Base-by-base conservation (phyloP, 768 basidiomycete genomes). In the Collybia nuda region DNA sequence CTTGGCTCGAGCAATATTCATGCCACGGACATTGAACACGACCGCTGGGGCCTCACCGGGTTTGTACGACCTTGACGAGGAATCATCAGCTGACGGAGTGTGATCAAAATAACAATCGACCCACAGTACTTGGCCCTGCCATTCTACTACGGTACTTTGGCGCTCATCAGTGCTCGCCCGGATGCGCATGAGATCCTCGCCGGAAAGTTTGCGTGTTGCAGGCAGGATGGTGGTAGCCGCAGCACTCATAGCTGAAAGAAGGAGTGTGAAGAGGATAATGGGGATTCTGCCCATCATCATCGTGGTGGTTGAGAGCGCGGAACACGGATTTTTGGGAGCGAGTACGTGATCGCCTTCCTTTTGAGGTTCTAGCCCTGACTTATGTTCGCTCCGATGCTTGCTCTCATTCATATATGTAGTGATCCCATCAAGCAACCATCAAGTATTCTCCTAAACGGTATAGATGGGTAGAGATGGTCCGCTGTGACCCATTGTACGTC, bases 71-170 rank as follows among this genome's bases (percentile, higher is more conserved):
- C 57, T 61, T 18, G 24, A 15, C 17, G 37, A 28, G 11, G 22
- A 17, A 24, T 18, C 15, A 36, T 15, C n/a, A 26, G 18, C 18
- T 12, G 23, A 37, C 15, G 24, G 29, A 6, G 8, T 44, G 9
- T n/a, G 14, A 19, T n/a, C 3, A n/a, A 32, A 14, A 17, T 14
- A 5, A 17, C n/a, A 28, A 21, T 28, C 1, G 15, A 28, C 55
- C 42, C 15, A 58, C 60, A 56, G 41, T 7, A 58, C 53, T 47
- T 61, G 59, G 29, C 56, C 59, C 9, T 52, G 50, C 59, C 59
- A 60, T 44, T 56, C 59, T 6, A 56, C 41, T 6, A 54, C 50
- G 7, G 56, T 56, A 29, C 54, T 57, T 50, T 45, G 23, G 23
- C 24, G 26, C 37, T 60, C 56, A 23, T 61, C 44, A 7, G 53